A percentile compares a stretch with the other conserved stretches of the same genome.
phyloP scores from a whole-genome alignment of 2,329 filamentous ascomycete genomes.

The Trichothecium roseum region DNA sequence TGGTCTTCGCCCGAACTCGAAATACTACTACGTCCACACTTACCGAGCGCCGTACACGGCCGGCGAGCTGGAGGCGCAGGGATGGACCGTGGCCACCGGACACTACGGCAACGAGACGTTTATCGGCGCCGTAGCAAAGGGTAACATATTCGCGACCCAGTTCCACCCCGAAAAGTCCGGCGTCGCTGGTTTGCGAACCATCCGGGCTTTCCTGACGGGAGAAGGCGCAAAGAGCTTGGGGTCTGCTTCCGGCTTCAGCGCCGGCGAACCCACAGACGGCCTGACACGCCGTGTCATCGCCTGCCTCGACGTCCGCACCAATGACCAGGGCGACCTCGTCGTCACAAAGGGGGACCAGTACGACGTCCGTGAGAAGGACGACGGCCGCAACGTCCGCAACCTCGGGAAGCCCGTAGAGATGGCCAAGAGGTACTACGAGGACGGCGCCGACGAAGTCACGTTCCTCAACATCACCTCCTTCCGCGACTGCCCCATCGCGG shows the following conservation, averaged over 20 bases:
- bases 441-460: conserved; percentile 92
- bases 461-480: conserved; percentile 99
- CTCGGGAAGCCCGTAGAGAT: conserved; percentile 95
- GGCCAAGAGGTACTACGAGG: conserved; percentile 87
- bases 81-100: conserved; percentile 88
- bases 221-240: conserved; percentile 43
- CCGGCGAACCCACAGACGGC: conserved; percentile 41
- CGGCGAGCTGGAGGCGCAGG: conserved; percentile 65
- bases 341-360: conserved; percentile 99
- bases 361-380: conserved; percentile 84
- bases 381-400: conserved; percentile 63
- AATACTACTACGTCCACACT: conserved; percentile 98
- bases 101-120: conserved; percentile 84
- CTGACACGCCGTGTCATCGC: conserved; percentile 91
- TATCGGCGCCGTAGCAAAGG: conserved; percentile 77
- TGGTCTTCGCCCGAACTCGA: conserved; percentile 68
- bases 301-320: conserved; percentile 89
- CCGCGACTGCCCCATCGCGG: conserved; percentile 84
- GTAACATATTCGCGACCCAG: conserved; percentile 82
- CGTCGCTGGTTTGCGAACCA: conserved; percentile 70
- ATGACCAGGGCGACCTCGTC: conserved; percentile 88
- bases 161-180: conserved; percentile 98
- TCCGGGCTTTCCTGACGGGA: conserved; percentile 81
- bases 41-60: conserved; percentile 72
- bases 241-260: conserved; percentile 5